phyloP scores from a whole-genome alignment of 2,329 filamentous ascomycete species.

The Colletotrichum tofieldiae region DNA sequence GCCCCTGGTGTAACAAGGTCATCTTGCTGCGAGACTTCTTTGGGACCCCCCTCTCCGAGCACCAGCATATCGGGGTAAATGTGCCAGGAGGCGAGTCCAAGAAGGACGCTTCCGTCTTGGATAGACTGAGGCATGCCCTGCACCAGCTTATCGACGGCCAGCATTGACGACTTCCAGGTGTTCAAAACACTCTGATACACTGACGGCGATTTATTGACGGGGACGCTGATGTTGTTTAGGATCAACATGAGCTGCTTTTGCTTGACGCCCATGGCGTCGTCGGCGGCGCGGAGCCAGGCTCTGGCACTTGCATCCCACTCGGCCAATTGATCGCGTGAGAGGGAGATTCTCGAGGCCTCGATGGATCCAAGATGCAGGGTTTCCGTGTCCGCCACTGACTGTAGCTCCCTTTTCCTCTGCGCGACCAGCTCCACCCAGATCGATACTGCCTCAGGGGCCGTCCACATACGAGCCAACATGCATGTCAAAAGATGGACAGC shows the following conservation, averaged over 20 bases:
- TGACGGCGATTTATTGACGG: no score
- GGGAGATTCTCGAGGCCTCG: neutral
- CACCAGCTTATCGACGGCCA: no score
- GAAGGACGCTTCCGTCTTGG: no score
- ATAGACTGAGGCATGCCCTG: no score
- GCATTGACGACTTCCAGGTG: no score
- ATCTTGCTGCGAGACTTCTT: no score
- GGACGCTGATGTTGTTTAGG: neutral
- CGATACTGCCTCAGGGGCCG: slow-evolving; percentile 46
- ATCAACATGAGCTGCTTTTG: no score
- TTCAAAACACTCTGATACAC: no score
- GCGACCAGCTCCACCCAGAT: slow-evolving; percentile 50
- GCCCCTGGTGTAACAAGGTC: no score
- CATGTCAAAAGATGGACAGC: slow-evolving; percentile 52
- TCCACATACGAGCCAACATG: slow-evolving; percentile 49
- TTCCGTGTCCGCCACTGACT: slow-evolving; percentile 10
- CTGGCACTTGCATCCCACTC: slow-evolving; percentile 56
- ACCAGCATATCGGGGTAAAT: no score
- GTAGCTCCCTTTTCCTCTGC: slow-evolving; percentile 42
- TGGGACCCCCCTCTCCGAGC: no score
- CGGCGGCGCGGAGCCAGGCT: slow-evolving; percentile 52
- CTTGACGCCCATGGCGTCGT: neutral
- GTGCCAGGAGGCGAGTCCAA: no score
- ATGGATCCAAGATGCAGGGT: slow-evolving; percentile 18
- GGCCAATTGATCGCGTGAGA: slow-evolving; percentile 45